Evolutionary conservation across 768 basidiomycete species (phyloP), one percentile per base, ranked within the genome.

Genomic region (Chalciporus piperatus): DNA sequence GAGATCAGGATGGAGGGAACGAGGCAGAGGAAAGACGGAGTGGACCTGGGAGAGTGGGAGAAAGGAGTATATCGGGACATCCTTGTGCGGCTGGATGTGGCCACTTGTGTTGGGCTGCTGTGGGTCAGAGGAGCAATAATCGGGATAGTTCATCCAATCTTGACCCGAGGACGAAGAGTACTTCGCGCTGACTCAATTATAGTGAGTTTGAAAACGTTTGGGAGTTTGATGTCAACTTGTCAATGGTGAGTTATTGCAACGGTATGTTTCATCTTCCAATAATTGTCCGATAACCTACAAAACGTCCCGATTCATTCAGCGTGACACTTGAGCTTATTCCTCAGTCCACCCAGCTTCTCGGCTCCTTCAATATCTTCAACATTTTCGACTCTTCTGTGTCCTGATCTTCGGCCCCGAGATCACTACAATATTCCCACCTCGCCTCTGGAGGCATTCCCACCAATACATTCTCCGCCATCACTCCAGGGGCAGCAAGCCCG

Each of bases 71-170:
- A 43, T 48, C 59, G 12, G 88, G 84, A 3, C 84, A 87, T 63
- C 77, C 75, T 0, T 92, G 90, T 68, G 86, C 87, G 13, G 80
- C 87, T 39, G 90, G 89, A 4, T 92, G 89, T 68, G 89, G 90
- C 0, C 90, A 92, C 70, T 78, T 77, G 57, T 92, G 89, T 58
- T 91, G 88, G 88, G 80, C 78, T 14, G 73, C 75, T n/a, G 42
- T 67, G 17, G 43, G 54, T 17, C 50, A 48, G 19, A 27, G 41
- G 30, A 39, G 33, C 6, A 50, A 44, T 23, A 53, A 47, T n/a
- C 50, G 28, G 42, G 58, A 42, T 38, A 25, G n/a, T 27, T 16
- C 23, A 9, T 19, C 19, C 3, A n/a, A 25, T 27, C 8, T 28
- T 3, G 25, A 28, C n/a, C 8, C 11, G 5, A 28, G 27, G 25